A percentile compares a stretch with the other conserved stretches of the same genome.
phyloP scores from a whole-genome alignment of 768 basidiomycete genomes.

The Boletus subcaerulescens region DNA sequence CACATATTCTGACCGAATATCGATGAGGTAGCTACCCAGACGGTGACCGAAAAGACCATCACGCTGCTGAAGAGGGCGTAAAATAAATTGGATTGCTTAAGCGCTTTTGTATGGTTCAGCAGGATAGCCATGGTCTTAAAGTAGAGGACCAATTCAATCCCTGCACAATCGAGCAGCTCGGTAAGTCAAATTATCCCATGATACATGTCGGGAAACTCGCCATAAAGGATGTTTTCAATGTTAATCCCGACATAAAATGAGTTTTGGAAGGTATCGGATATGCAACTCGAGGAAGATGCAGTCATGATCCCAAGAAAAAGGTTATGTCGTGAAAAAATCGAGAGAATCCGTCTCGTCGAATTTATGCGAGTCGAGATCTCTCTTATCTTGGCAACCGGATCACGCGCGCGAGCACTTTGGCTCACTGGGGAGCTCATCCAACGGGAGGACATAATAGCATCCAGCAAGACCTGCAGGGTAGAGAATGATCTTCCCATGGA shows the following conservation, averaged over 20 bases:
- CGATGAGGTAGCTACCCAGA: constrained; percentile 21
- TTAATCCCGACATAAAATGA: constrained; percentile 17
- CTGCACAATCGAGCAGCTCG: constrained; percentile 3
- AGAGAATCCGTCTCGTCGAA: too few species aligned
- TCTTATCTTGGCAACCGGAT: too few species aligned
- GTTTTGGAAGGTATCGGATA: constrained; percentile 1
- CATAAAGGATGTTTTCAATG: constrained; percentile 21
- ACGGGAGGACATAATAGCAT: neutral
- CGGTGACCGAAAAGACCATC: constrained; percentile 28
- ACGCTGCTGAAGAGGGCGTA: constrained; percentile 25
- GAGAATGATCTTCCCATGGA: neutral
- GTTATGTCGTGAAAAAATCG: too few species aligned
- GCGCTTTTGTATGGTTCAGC: neutral
- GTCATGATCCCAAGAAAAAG: neutral
- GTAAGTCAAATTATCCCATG: neutral
- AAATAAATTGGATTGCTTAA: constrained; percentile 7
- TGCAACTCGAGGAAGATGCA: neutral
- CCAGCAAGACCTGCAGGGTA: neutral
- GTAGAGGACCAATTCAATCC: constrained; percentile 24
- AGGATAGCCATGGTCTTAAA: constrained; percentile 18
- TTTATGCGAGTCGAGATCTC: too few species aligned
- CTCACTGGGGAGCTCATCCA: neutral
- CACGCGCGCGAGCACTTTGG: neutral
- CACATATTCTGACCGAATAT: constrained; percentile 35
- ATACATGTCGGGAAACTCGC: neutral